These are phyloP conservation scores for Ascobolus immersus DNA, from an alignment of 495 filamentous ascomycete genomes.

Conservation along the genomic window DNA sequence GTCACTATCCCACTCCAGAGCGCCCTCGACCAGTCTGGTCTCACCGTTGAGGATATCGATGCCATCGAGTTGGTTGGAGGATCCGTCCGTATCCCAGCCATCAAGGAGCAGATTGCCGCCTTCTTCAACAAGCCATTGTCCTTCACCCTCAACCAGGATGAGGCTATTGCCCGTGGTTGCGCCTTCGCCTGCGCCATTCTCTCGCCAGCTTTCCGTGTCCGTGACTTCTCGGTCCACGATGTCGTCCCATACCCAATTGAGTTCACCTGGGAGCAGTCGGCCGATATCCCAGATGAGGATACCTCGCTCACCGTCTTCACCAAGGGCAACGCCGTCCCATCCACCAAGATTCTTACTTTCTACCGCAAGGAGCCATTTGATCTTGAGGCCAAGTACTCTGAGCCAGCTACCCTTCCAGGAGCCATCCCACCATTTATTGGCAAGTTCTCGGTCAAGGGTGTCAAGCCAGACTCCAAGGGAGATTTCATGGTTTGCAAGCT, in stretches of 20 bases:
- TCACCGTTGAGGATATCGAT: constrained; percentile 79
- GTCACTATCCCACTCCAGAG: constrained; percentile 55
- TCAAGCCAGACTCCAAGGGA: constrained; percentile 61
- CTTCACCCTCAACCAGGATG: constrained; percentile 95
- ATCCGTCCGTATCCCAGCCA: constrained; percentile 70
- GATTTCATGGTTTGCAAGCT: constrained; percentile 99
- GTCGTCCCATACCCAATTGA: constrained; percentile 97
- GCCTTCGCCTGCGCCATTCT: constrained; percentile 97
- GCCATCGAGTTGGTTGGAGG: constrained; percentile 83
- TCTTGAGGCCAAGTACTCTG: constrained; percentile 77
- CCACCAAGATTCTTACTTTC: constrained; percentile 98
- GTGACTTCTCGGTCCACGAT: constrained; percentile 92
- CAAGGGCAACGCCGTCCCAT: constrained; percentile 90
- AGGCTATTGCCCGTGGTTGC: constrained; percentile 85
- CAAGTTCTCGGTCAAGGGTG: constrained; percentile 77
- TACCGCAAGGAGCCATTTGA: constrained; percentile 97
- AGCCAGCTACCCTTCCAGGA: constrained; percentile 69
- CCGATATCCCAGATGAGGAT: constrained; percentile 96
- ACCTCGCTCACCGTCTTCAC: constrained; percentile 94
- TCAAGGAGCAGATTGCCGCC: constrained; percentile 70
- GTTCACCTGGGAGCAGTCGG: constrained; percentile 97
- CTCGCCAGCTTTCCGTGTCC: constrained; percentile 92
- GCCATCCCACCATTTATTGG: constrained; percentile 88
- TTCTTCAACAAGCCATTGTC: constrained; percentile 85
- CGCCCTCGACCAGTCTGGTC: constrained; percentile 71